Base-by-base conservation (phyloP, 2,329 filamentous ascomycete species). In the Eurotiales sp. region DNA sequence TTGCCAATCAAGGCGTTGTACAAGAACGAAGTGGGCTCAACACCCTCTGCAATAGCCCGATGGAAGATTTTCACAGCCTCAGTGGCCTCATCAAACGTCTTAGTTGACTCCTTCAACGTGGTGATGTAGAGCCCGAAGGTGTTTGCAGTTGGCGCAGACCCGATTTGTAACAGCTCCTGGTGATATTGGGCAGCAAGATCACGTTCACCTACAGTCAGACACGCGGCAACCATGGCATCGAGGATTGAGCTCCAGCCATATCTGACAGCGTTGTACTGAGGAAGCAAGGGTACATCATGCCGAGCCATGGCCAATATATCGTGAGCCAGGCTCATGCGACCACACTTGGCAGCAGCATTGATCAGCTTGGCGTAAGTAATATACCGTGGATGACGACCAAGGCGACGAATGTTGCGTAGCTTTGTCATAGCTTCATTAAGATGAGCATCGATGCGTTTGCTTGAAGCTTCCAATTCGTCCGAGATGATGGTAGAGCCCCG, bases 1-100 rank as follows among this genome's bases (percentile, higher is more conserved):
- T 99, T 99, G 64, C 93, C 93, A 59, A 99, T 99, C 25, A 99
- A 79, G 46, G 93, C 93, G 63, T 99, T 99, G 81, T 97, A 99
- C 57, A 99, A 73, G 79, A 99, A 99, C 0, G 92, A 96, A 43
- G 88, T 95, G 17, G 93, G 91, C 72, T 96, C 89, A 12, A 99
- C 93, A 53, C 92, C 91, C 73, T 99, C 93, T 11, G 87, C 77
- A 75, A 95, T 90, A 53, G 93, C 91, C 52, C 90, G 88, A 64
- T 93, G 86, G 78, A 99, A 99, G 70, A 99, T 96, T 74, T 95
- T 95, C 65, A 97, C 87, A 51, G 93, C 93, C 70, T 97, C 93
- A 8, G 90, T 90, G 10, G 93, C 93, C 70, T 99, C 93, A 64
- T 99, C 93, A 59, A 96, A 97, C 0, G 91, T 97, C 81, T 95